Base-by-base conservation (phyloP, 345 rosid genomes). In the Lepidium aucheri region DNA sequence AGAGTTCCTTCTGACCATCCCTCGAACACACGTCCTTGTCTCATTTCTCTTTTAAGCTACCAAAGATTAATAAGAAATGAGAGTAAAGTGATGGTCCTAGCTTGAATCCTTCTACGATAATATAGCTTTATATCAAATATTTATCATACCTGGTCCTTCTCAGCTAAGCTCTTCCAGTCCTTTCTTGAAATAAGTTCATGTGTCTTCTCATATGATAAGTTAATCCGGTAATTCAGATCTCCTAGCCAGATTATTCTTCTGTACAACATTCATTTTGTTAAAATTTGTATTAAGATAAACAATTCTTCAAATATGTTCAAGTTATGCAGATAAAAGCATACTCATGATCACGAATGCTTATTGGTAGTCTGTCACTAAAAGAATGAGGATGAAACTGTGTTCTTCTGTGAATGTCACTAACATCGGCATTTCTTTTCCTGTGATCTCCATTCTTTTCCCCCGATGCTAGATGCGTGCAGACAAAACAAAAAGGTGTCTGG, bases 1-100 rank as follows among this genome's bases (percentile, higher is more conserved):
- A 92, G 54, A 68, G 68, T 16, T 34, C 92, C 98, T 80, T 92
- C 98, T 1, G 82, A 77, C 98, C 98, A 92, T 80, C 98, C 95
- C 69, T 85, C 92, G 67, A 92, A 92, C 8, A 84, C 77, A 39
- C 70, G 78, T 17, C 91, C 95, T 83, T 85, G 85, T 69, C 75
- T 82, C 68, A 87, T 74, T 77, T 92, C 92, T 61, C 68, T 75
- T 39, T 61, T 59, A 65, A 89, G 98, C 98, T 91, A 81, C 45
- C 67, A 81, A 53, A 49, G 22, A 44, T 53, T 53, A 11, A 11
- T 15, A 22, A 7, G 17, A 35, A 7, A 30, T 15, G 44, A 43
- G 30, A 43, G 26, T 35, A 4, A 24, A 26, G 13, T 46, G 11
- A 46, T 36, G 30, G 52, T 17, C 22, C 17, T 66, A 6, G 42